These are phyloP conservation scores for Penstemon newberryi DNA, from an alignment of 257 asterid genomes.

Conservation along the genomic window DNA sequence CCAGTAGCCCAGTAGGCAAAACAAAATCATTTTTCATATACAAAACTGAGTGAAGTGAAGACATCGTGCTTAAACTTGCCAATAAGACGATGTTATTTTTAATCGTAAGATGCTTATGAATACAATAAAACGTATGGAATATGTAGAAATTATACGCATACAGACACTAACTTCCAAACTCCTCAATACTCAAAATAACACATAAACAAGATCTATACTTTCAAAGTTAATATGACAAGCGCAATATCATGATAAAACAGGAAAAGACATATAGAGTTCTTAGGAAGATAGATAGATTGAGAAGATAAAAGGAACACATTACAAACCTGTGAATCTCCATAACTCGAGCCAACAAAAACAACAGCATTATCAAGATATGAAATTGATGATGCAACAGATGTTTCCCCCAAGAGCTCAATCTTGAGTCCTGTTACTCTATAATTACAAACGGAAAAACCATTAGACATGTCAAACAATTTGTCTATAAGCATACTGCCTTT, in stretches of 20 bases:
- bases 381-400: constrained; percentile 85
- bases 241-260: constrained; percentile 3
- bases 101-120: not conserved
- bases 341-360: constrained; percentile 89
- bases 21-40: not conserved
- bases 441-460: constrained; percentile 20
- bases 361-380: constrained; percentile 89
- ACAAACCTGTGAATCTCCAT: constrained; percentile 87
- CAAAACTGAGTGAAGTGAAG: not conserved
- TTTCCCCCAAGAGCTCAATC: constrained; percentile 86
- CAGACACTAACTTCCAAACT: not conserved
- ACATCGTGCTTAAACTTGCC: not conserved
- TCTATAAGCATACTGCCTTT: constrained; percentile 9
- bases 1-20: not conserved
- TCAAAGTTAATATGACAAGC: not conserved
- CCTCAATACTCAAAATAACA: not conserved
- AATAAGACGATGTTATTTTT: not conserved
- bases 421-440: constrained; percentile 83
- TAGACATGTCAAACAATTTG: not conserved
- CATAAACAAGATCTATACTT: not conserved
- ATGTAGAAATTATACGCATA: no score
- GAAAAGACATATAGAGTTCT: not conserved
- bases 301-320: no score
- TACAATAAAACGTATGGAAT: not conserved
- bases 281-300: not conserved